These are phyloP conservation scores for Colletotrichum falcatum DNA, from an alignment of 2,329 filamentous ascomycete genomes.

Conservation along the genomic window DNA sequence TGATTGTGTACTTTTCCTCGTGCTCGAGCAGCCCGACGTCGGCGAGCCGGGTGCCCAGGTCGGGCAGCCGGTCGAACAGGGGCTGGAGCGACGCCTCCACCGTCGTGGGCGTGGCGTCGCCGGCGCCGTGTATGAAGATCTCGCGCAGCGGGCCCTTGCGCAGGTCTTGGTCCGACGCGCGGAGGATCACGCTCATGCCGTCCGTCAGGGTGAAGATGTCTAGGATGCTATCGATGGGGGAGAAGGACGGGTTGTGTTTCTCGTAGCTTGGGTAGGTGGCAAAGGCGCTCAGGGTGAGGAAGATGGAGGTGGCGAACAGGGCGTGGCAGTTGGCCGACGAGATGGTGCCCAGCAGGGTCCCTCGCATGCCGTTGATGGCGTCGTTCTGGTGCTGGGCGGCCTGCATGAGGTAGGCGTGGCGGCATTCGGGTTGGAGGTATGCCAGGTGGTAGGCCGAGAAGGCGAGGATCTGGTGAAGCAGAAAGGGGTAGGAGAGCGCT, in stretches of 20 bases:
- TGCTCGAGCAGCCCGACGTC: constrained; percentile 4
- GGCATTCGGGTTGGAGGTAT: constrained; percentile 45
- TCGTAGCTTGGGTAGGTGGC: constrained; percentile 45
- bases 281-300: constrained; percentile 51
- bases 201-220: constrained; percentile 49
- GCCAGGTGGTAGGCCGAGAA: constrained; percentile 49
- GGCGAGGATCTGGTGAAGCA: constrained; percentile 51
- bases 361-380: constrained; percentile 49
- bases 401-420: constrained; percentile 45
- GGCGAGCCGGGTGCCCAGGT: constrained; percentile 7
- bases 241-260: constrained; percentile 38
- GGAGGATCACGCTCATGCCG: constrained; percentile 49
- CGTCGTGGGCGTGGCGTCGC: constrained; percentile 19
- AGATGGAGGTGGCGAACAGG: constrained; percentile 49
- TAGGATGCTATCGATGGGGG: constrained; percentile 49
- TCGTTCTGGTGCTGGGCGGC: constrained; percentile 51
- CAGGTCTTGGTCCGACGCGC: constrained; percentile 44
- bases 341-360: constrained; percentile 44
- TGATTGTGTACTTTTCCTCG: constrained; percentile 34
- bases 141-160: constrained; percentile 43
- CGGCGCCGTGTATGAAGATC: constrained; percentile 40
- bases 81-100: constrained; percentile 29
- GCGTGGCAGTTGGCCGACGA: constrained; percentile 49
- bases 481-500: constrained; percentile 46
- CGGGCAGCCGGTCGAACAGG: constrained; percentile 19